A percentile compares a stretch with the other conserved stretches of the same genome.
Evolutionary conservation across 345 rosid genomes (phyloP).

Genomic region (Salix udensis): DNA sequence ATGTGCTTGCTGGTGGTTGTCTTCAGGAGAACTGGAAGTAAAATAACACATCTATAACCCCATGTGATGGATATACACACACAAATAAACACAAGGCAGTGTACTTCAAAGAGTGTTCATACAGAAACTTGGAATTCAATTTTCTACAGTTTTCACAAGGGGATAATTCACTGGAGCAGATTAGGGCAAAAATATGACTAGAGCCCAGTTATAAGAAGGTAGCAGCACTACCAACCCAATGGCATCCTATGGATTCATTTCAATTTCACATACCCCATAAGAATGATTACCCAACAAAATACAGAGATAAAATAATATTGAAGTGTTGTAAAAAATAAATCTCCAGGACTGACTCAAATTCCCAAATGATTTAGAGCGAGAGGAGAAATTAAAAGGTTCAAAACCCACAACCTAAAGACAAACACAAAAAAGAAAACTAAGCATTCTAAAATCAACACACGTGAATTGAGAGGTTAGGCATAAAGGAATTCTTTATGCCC

Average conservation of each 20-base stretch:
- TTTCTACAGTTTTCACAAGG: neutral
- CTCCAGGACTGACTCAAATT: neutral
- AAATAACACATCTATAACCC: neutral
- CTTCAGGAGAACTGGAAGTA: conserved; percentile 72
- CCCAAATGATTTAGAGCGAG: neutral
- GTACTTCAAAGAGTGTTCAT: neutral
- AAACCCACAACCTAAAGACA: neutral
- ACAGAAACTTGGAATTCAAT: neutral
- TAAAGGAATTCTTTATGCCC: no score
- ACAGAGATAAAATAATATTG: neutral
- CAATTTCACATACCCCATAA: neutral
- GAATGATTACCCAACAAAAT: neutral
- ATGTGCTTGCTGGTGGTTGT: conserved; percentile 37
- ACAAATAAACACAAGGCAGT: neutral
- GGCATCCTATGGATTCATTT: neutral
- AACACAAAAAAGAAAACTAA: neutral
- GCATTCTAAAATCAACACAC: neutral
- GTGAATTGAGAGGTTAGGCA: no score
- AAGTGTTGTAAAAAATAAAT: no score
- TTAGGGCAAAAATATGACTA: neutral
- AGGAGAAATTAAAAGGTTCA: neutral
- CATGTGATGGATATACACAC: neutral
- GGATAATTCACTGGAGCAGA: neutral
- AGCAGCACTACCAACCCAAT: neutral
- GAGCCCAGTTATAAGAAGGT: neutral